A percentile compares a stretch with the other conserved stretches of the same genome.
phyloP scores from a whole-genome alignment of 2,329 filamentous ascomycete genomes.

The Fusarium praegraminearum region DNA sequence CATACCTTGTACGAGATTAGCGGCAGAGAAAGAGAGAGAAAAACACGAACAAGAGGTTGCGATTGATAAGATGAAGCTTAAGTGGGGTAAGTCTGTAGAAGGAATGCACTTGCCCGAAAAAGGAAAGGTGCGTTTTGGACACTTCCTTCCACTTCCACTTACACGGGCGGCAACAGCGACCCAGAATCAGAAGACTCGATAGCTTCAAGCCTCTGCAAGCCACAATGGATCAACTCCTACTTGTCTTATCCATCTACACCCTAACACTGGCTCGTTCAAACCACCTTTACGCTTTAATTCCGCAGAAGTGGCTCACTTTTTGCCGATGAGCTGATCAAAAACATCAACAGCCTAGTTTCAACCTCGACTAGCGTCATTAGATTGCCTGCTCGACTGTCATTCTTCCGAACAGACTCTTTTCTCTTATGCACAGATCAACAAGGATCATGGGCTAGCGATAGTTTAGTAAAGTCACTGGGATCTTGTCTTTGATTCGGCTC shows the following conservation, averaged over 20 bases:
- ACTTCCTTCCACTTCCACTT: conserved; percentile 13
- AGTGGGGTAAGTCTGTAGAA: conserved; percentile 1
- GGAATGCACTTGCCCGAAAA: not conserved
- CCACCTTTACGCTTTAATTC: conserved; percentile 21
- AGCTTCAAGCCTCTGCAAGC: conserved; percentile 34
- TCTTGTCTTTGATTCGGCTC: conserved; percentile 10
- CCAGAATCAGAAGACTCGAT: conserved; percentile 26
- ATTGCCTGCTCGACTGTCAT: conserved; percentile 6
- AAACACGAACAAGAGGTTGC: conserved; percentile 14
- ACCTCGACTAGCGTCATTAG: conserved; percentile 15
- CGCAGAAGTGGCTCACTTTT: conserved; percentile 21
- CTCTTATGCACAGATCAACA: conserved; percentile 13
- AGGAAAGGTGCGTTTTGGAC: not conserved
- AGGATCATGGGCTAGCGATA: conserved; percentile 5
- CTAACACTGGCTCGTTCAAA: conserved; percentile 9
- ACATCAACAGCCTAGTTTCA: conserved; percentile 15
- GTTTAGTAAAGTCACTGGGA: conserved; percentile 1
- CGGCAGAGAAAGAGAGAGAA: not conserved
- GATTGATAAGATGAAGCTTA: conserved; percentile 46
- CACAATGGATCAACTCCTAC: conserved; percentile 28
- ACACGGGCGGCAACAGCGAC: conserved; percentile 4
- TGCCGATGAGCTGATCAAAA: conserved; percentile 8
- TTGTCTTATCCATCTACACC: conserved; percentile 30
- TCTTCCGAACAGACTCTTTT: not conserved
- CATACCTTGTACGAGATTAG: conserved; percentile 11